Percentiles rank a stretch among this genome's conserved stretches.
These are phyloP conservation scores for Prunus mongolica DNA, from an alignment of 306 rosid genomes.

Conservation along the genomic window DNA sequence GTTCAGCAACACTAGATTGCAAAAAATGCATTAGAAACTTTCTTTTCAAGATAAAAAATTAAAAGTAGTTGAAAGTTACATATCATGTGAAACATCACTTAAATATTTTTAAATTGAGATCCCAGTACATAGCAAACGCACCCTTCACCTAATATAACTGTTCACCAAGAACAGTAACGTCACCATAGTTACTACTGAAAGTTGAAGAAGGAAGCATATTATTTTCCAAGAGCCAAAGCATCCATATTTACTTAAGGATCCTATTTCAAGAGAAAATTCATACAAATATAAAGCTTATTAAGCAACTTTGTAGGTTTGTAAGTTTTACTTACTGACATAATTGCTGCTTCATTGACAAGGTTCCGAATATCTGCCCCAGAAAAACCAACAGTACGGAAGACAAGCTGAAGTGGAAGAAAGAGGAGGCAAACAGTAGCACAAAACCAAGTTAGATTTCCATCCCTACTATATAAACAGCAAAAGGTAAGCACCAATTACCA, in stretches of 20 bases:
- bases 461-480: not conserved
- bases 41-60: not conserved
- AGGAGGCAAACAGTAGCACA: slow-evolving; percentile 22
- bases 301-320: not conserved
- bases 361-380: slow-evolving; percentile 96
- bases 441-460: slow-evolving; percentile 18
- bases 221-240: not conserved
- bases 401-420: slow-evolving; percentile 59
- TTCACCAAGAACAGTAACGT: not conserved
- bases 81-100: not conserved
- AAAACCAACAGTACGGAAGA: slow-evolving; percentile 93
- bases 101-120: not conserved
- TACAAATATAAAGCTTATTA: not conserved
- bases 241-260: not conserved
- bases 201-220: not conserved
- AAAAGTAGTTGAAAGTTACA: not conserved
- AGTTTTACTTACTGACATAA: slow-evolving; percentile 78
- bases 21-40: not conserved
- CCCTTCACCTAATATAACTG: not conserved
- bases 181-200: not conserved
- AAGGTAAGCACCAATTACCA: slow-evolving; percentile 15
- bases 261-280: not conserved
- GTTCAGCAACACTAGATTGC: slow-evolving; percentile 3
- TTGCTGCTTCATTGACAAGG: slow-evolving; percentile 96
- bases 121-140: not conserved